phyloP scores from a whole-genome alignment of 148 eudicot genomes.

The Amaranthus cruentus region DNA sequence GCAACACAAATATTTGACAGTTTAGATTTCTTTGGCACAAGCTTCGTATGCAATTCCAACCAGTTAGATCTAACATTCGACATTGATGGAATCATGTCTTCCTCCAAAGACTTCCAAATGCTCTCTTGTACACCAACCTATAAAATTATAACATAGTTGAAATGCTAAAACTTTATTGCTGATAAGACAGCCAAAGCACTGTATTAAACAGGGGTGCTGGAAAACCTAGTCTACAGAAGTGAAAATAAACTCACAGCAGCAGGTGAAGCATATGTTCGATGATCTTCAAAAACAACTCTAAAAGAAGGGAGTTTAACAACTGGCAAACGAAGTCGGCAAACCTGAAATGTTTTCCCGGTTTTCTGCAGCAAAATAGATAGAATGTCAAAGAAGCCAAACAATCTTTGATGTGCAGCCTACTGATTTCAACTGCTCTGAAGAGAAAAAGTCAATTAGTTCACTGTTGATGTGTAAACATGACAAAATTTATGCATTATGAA shows the following conservation, averaged over 20 bases:
- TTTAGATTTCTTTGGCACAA: constrained; percentile 49
- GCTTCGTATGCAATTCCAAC: constrained; percentile 79
- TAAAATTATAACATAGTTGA: constrained; percentile 2
- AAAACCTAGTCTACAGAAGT: constrained; percentile 9
- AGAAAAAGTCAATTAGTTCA: constrained; percentile 4
- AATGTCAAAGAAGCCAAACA: constrained; percentile 2
- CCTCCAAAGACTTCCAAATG: constrained; percentile 81
- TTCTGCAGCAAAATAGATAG: constrained; percentile 41
- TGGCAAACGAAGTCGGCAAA: constrained; percentile 77
- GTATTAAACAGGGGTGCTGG: not conserved
- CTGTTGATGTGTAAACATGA: constrained; percentile 5
- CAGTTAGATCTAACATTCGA: constrained; percentile 64
- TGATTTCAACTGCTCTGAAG: not conserved
- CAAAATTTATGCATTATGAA: not conserved
- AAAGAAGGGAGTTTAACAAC: constrained; percentile 63
- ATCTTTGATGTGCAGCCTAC: constrained; percentile 1
- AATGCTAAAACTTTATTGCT: constrained; percentile 4
- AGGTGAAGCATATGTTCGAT: constrained; percentile 87
- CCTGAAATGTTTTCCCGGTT: constrained; percentile 85
- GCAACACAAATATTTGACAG: constrained; percentile 78
- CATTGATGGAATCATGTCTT: constrained; percentile 69
- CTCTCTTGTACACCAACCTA: constrained; percentile 71
- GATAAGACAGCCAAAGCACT: not conserved
- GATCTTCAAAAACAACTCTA: constrained; percentile 85
- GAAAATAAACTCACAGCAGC: constrained; percentile 66